Base-by-base conservation (phyloP, 257 asterid genomes). In the Nicotiana obtusifolia region DNA sequence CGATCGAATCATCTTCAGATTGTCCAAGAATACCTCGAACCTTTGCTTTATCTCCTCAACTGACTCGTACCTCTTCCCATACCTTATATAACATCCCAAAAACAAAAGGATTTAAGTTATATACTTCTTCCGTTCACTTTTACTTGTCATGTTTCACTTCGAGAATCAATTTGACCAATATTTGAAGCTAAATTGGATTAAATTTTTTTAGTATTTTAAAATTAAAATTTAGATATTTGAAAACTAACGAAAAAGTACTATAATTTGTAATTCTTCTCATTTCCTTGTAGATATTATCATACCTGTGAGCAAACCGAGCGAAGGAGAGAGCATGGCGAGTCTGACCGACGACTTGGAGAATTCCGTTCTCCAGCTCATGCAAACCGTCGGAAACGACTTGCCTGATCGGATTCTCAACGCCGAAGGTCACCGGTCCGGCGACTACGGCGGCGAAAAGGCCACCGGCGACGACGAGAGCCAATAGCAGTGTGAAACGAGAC, bases 271-370 rank as follows among this genome's bases (percentile, higher is more conserved):
- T 26, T 26, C 28, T 0, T 26, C 16, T 26, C 80, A 49, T 75
- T 49, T 26, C 9, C 2, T 13, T 24, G 30, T 4, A 64, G 41
- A 13, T 17, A 61, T 24, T 5, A 28, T 5, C 24, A 7, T 65
- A 95, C 99, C 94, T 90, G 81, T 84, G 92, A 85, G 95, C 97
- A 81, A 94, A 96, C 77, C 97, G 97, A 60, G 91, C 97, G 80
- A 96, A 96, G 86, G 94, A 85, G 76, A 91, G 84, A 73, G 96
- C 99, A 77, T 85, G 97, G 1, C 88, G 89, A 82, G 94, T 85
- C 87, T 89, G 80, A 37, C 99, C 99, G 60, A 92, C 82, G 77
- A 88, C 84, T 73, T 82, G 86, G 78, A 88, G 81, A 59, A 96
- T 86, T 10, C 92, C 85, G 26, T 84, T 61, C 89, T 96, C 93